Base-by-base conservation (phyloP, 2,329 filamentous ascomycete species). In the Alternaria solani region DNA sequence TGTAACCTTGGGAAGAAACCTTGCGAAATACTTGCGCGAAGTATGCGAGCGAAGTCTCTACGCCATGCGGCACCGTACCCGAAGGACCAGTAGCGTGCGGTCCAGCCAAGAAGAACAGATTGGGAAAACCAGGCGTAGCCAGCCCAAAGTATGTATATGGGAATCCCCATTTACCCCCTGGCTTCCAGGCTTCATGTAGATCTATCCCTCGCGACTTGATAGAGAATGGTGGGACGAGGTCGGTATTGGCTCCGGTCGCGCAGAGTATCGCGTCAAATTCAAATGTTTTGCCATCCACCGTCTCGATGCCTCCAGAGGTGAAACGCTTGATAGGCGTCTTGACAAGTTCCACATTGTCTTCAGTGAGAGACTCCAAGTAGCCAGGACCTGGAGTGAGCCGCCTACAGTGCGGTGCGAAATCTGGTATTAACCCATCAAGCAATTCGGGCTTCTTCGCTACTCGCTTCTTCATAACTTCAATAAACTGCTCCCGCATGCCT, bases 1-100 rank as follows among this genome's bases (percentile, higher is more conserved):
- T 86, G 77, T 92, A 90, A 2, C 88, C 88, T 73, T 93, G 88
- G 4, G 84, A 81, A 0, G 84, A 84, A 0, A 87, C 81, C 68
- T 93, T 93, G 47, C 90, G 87, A 0, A 93, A 79, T 1, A 91
- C 79, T 67, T 89, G 89, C 16, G 89, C 87, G 57, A 87, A 84
- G 73, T 89, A 90, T 0, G 87, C 85, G 1, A 90, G 75, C 64
- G 90, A 87, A 6, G 85, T 88, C 74, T 93, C 91, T 25, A 89
- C 83, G 59, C 83, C 85, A 68, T 91, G 87, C 1, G 89, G 89
- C 0, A 91, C 86, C 0, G 88, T 91, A 1, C 89, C 90, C 2
- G 86, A 87, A 32, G 75, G 72, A 1, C 73, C 73, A n/a, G 74
- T 74, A 4, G 67, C 67, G 57, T 74, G 73, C 7, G 74, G 73